A percentile compares a stretch with the other conserved stretches of the same genome.
Evolutionary conservation across 768 basidiomycete genomes (phyloP).

Genomic region (Cystofilobasidium bisporidii): DNA sequence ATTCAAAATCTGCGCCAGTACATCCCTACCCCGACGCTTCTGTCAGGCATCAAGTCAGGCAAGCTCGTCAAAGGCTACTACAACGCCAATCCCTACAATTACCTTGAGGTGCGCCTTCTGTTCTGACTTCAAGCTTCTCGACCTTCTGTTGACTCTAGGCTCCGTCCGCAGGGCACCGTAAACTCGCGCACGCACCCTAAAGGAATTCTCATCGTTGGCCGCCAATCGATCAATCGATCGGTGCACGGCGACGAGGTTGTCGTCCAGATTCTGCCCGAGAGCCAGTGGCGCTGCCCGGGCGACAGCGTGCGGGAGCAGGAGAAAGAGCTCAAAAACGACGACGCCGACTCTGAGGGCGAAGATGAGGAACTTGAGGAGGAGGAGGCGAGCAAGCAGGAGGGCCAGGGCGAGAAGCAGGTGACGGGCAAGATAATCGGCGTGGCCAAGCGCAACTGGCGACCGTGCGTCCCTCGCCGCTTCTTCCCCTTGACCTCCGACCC

Average conservation of each 20-base stretch:
- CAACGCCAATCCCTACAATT: conserved; percentile 91
- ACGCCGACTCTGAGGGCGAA: conserved; percentile 46
- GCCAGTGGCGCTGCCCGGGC: conserved; percentile 82
- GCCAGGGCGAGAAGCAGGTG: conserved; percentile 58
- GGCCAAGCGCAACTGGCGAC: conserved; percentile 90
- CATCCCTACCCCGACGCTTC: conserved; percentile 57
- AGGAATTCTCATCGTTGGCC: conserved; percentile 71
- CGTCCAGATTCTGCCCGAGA: conserved; percentile 74
- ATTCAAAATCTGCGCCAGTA: conserved; percentile 49
- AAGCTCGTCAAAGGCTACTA: conserved; percentile 85
- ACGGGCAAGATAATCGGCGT: conserved; percentile 87
- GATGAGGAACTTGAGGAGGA: conserved; percentile 45
- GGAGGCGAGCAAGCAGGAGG: conserved; percentile 36
- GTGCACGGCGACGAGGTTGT: conserved; percentile 89
- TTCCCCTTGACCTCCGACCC: background rate
- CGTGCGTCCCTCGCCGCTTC: conserved; percentile 49
- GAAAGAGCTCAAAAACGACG: conserved; percentile 78
- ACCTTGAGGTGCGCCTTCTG: conserved; percentile 59
- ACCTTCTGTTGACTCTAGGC: background rate
- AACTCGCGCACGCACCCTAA: conserved; percentile 61
- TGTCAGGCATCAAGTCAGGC: conserved; percentile 76
- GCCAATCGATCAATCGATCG: conserved; percentile 90
- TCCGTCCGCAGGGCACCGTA: conserved; percentile 58
- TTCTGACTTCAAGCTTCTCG: background rate
- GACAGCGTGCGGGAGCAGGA: conserved; percentile 94